Percentiles rank a stretch among this genome's conserved stretches.
Conservation (phyloP, 805 yeast species). For the Dipodascus albidus region DNA sequence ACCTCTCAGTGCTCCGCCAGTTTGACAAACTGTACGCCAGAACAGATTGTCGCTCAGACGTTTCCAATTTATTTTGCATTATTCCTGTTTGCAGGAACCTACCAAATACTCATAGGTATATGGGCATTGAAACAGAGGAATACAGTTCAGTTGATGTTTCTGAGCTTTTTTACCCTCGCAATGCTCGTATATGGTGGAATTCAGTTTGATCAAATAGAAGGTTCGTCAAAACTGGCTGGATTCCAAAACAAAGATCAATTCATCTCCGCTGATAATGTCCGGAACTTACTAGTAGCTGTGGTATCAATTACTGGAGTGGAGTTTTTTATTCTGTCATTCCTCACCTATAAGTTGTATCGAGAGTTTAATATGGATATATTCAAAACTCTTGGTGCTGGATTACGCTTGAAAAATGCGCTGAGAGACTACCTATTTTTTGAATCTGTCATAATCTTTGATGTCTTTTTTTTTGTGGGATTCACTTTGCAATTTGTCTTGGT, state of each 20-base stretch:
- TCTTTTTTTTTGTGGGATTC: constrained; percentile 40
- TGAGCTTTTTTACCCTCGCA: constrained; percentile 31
- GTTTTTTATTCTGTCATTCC: constrained; percentile 23
- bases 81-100: constrained; percentile 37
- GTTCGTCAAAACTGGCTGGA: constrained; percentile 17
- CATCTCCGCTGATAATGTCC: constrained; percentile 13
- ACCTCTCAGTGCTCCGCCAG: constrained; percentile 5
- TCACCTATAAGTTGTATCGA: constrained; percentile 27
- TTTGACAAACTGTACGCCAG: constrained; percentile 8
- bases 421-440: constrained; percentile 25
- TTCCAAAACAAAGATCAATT: constrained; percentile 6
- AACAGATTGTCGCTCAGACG: constrained; percentile 17
- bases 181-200: constrained; percentile 37
- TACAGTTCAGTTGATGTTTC: constrained; percentile 26
- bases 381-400: constrained; percentile 36
- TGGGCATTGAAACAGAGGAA: constrained; percentile 32
- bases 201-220: constrained; percentile 32
- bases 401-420: constrained; percentile 29
- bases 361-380: constrained; percentile 38
- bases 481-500: constrained; percentile 39
- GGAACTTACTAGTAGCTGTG: constrained; percentile 33
- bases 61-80: constrained; percentile 34
- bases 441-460: constrained; percentile 29
- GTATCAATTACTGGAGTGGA: constrained; percentile 31
- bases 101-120: constrained; percentile 29